Percentiles rank a stretch among this genome's conserved stretches.
phyloP scores from a whole-genome alignment of 805 yeast genomes.

The Maudiozyma pseudohumilis region DNA sequence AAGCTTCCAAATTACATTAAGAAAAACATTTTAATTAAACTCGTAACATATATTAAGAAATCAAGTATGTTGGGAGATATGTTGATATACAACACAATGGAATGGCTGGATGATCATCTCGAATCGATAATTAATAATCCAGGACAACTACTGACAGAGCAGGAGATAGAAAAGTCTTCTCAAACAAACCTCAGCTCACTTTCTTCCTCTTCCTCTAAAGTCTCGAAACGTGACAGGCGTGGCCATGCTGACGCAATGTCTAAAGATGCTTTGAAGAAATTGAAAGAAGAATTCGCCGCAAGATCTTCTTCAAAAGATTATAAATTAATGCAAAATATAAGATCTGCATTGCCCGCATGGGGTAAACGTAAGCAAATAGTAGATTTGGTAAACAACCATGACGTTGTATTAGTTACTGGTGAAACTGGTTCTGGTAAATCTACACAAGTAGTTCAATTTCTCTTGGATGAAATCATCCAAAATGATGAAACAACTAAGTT shows the following conservation, averaged over 20 bases:
- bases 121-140: conserved; percentile 56
- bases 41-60: conserved; percentile 36
- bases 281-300: conserved; percentile 30
- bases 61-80: conserved; percentile 54
- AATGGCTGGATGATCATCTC: conserved; percentile 66
- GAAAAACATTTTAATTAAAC: conserved; percentile 40
- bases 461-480: conserved; percentile 54
- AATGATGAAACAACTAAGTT: conserved; percentile 43
- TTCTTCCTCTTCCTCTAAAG: background rate
- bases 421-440: conserved; percentile 98
- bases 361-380: conserved; percentile 47
- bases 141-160: conserved; percentile 43
- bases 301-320: conserved; percentile 30
- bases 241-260: conserved; percentile 13
- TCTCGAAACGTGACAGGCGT: conserved; percentile 1
- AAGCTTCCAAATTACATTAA: conserved; percentile 65
- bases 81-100: conserved; percentile 55
- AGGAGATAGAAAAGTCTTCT: conserved; percentile 1
- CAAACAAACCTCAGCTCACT: conserved; percentile 1
- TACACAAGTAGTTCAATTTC: conserved; percentile 86
- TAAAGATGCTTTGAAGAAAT: conserved; percentile 25
- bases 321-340: conserved; percentile 32
- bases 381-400: conserved; percentile 43
- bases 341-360: conserved; percentile 81
- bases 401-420: conserved; percentile 76